Evolutionary conservation across 495 filamentous ascomycete genomes (phyloP).

Genomic region (Hypomontagnella monticulosa): DNA sequence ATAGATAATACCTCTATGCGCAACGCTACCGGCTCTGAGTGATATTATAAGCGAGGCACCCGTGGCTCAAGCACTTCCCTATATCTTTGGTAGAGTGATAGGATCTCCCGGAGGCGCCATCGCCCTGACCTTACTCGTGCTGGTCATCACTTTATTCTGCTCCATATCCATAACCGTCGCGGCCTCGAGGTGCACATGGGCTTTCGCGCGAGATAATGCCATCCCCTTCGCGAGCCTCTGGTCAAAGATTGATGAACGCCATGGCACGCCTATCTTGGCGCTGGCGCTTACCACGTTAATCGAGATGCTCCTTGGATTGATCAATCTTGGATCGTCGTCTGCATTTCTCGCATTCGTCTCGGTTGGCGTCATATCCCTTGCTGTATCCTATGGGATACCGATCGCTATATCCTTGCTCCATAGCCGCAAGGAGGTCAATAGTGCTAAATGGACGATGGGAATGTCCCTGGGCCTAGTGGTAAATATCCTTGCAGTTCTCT

Average conservation of each 20-base stretch:
- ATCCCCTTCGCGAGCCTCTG: slow-evolving; percentile 71
- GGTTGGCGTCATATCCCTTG: slow-evolving; percentile 68
- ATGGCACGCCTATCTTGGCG: slow-evolving; percentile 60
- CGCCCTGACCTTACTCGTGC: slow-evolving; percentile 71
- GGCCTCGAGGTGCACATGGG: slow-evolving; percentile 62
- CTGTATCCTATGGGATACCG: slow-evolving; percentile 69
- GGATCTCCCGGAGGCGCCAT: slow-evolving; percentile 68
- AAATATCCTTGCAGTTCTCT: slow-evolving; percentile 56
- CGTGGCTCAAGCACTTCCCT: slow-evolving; percentile 63
- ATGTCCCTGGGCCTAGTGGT: slow-evolving; percentile 56
- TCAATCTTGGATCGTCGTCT: slow-evolving; percentile 62
- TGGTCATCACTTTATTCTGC: slow-evolving; percentile 68
- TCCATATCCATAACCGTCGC: slow-evolving; percentile 63
- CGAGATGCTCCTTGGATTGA: slow-evolving; percentile 62
- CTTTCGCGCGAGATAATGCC: slow-evolving; percentile 65
- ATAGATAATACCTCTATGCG: slow-evolving; percentile 45
- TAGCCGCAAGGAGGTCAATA: slow-evolving; percentile 48
- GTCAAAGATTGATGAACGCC: slow-evolving; percentile 59
- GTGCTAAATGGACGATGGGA: slow-evolving; percentile 65
- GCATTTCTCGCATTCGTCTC: slow-evolving; percentile 66
- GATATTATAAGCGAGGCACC: slow-evolving; percentile 57
- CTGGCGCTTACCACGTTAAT: slow-evolving; percentile 63
- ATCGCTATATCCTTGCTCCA: slow-evolving; percentile 54
- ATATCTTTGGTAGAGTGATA: slow-evolving; percentile 63
- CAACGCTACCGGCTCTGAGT: slow-evolving; percentile 57